A percentile compares a stretch with the other conserved stretches of the same genome.
These are phyloP conservation scores for Fusarium liriodendri DNA, from an alignment of 2,329 filamentous ascomycete genomes.

Conservation along the genomic window DNA sequence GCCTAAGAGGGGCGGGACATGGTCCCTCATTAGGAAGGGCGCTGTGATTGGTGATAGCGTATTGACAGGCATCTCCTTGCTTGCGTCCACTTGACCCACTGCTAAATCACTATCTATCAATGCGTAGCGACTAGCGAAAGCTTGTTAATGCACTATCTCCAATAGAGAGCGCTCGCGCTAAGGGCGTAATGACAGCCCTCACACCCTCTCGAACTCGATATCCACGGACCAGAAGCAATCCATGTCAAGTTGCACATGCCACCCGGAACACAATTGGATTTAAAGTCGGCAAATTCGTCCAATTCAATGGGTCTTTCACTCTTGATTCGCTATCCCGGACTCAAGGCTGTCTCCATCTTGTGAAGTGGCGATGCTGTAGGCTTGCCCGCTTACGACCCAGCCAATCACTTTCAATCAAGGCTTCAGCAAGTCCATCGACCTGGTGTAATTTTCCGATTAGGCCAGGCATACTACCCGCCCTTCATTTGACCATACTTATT, in stretches of 20 bases:
- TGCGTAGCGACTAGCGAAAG: not conserved
- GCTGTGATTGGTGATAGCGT: not conserved
- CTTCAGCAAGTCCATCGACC: not conserved
- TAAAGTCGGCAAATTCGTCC: not conserved
- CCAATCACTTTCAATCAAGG: not conserved
- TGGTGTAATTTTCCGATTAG: not conserved
- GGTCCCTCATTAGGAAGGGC: not conserved
- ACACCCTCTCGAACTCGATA: not conserved
- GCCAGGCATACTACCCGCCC: too few relatives aligned
- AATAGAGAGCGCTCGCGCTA: not conserved
- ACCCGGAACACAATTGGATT: accelerated
- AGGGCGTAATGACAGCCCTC: not conserved
- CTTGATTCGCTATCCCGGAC: not conserved
- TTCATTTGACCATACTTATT: not conserved
- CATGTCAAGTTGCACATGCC: not conserved
- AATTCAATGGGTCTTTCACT: not conserved
- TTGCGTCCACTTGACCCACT: not conserved
- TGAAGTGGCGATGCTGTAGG: not conserved
- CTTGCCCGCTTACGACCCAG: not conserved
- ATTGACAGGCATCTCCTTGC: not conserved
- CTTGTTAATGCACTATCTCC: not conserved
- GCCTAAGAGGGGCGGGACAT: not conserved
- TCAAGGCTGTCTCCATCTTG: not conserved
- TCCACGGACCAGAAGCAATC: not conserved
- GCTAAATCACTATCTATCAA: not conserved